Percentiles rank a stretch among this genome's conserved stretches.
These are phyloP conservation scores for Sicyos edulis DNA, from an alignment of 306 rosid genomes.

Conservation along the genomic window DNA sequence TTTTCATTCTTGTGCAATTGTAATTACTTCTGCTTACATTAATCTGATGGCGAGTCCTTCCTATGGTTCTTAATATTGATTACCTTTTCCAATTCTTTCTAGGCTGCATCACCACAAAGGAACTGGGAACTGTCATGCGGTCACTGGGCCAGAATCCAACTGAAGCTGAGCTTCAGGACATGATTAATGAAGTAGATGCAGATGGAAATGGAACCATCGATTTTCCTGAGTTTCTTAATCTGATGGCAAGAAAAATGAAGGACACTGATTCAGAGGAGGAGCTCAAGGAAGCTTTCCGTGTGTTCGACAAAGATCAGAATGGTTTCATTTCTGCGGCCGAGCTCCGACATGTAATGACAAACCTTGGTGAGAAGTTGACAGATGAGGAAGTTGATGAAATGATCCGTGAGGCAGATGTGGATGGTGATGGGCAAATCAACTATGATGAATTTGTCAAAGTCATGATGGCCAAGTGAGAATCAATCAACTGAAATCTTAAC, in stretches of 20 bases:
- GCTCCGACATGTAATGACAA: no score
- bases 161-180: no score
- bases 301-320: no score
- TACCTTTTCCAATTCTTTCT: background rate
- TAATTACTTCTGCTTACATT: background rate
- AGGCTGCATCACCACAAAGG: constrained; percentile 26
- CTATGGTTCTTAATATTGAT: background rate
- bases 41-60: background rate
- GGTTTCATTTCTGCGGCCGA: no score
- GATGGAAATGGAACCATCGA: constrained; percentile 24
- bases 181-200: constrained; percentile 18
- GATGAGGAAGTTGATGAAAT: constrained; percentile 23
- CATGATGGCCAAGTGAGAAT: constrained; percentile 28
- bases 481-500: background rate
- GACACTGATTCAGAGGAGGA: constrained; percentile 26
- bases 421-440: constrained; percentile 26
- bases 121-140: constrained; percentile 24
- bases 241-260: constrained; percentile 25
- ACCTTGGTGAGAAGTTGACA: no score
- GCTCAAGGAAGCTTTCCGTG: constrained; percentile 25
- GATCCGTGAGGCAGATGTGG: constrained; percentile 12
- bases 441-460: constrained; percentile 24
- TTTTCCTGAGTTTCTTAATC: constrained; percentile 21
- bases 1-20: background rate
- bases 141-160: constrained; percentile 10